A percentile compares a stretch with the other conserved stretches of the same genome.
Evolutionary conservation across 108 stramenopile species (phyloP).

Genomic region (Chaetoceros tenuissimus): DNA sequence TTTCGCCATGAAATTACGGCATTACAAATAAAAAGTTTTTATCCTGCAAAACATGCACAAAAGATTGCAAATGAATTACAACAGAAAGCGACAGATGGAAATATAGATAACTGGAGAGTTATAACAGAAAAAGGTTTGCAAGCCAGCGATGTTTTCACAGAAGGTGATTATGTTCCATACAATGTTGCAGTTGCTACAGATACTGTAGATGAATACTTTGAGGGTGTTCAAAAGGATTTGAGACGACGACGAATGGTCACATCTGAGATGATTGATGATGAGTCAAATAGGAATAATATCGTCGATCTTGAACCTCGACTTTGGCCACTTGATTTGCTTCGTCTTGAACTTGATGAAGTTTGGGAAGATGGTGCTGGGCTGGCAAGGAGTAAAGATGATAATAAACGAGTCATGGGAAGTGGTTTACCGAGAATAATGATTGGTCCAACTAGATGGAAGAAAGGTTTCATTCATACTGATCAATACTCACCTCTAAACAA

Average conservation of each 20-base stretch:
- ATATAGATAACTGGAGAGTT: constrained; percentile 63
- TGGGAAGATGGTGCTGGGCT: constrained; percentile 69
- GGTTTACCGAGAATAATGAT: constrained; percentile 86
- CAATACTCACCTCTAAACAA: constrained; percentile 68
- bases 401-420: constrained; percentile 41
- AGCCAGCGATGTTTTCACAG: constrained; percentile 63
- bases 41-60: constrained; percentile 28
- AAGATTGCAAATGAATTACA: constrained; percentile 44
- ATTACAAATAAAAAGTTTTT: constrained; percentile 61
- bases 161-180: constrained; percentile 72
- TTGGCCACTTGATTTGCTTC: constrained; percentile 75
- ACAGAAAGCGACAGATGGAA: constrained; percentile 23
- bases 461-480: constrained; percentile 89
- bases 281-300: not conserved
- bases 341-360: constrained; percentile 69
- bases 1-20: constrained; percentile 56
- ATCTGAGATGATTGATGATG: not conserved
- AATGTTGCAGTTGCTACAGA: constrained; percentile 59
- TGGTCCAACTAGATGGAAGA: constrained; percentile 85
- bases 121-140: constrained; percentile 60
- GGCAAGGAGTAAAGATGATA: constrained; percentile 27
- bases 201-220: constrained; percentile 51
- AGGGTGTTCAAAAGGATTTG: constrained; percentile 54
- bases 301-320: constrained; percentile 26
- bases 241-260: constrained; percentile 23